Evolutionary conservation across 768 basidiomycete genomes (phyloP), one percentile per base, ranked within the genome.

Genomic region (Termitomyces sp.): DNA sequence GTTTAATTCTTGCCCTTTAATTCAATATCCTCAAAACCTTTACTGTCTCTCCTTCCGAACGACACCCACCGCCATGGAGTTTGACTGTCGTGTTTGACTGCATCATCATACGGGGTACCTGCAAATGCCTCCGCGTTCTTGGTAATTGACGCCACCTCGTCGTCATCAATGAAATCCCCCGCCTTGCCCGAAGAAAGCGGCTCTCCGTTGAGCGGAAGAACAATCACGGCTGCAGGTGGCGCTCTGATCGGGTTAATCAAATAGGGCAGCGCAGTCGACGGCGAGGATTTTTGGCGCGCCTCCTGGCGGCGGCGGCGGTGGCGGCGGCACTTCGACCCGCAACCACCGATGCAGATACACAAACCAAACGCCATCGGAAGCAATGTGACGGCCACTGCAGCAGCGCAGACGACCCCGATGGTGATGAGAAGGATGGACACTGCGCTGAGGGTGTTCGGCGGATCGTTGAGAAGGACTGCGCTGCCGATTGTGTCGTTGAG

Each of bases 401-500:
- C 48, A 1, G 10, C 50, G 10, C 32, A 2, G 13, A 26, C 38
- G 16, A 26, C 16, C 16, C 8, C 51, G 7, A 28, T 4, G 26
- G 50, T 32, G 33, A 61, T 61, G 38, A 47, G 35, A 18, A 55
- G 16, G 10, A 61, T 50, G 3, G 50, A 23, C 18, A 5, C 28
- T 18, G 40, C 18, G 40, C 9, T 4, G 16, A 56, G 4, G 20
- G 12, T 35, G 18, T 0, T 47, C 44, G 35, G 38, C 5, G 36
- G 33, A 7, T 59, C 50, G 50, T 55, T 33, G 7, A 62, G 43
- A 7, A 56, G 35, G 10, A 56, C 20, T 7, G 48, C 50, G 18
- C 23, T 8, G 50, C 74, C 82, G 48, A 85, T 82, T 14, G 84
- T 86, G 28, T 68, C 61, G 61, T 86, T 86, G 58, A 86, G 58